Conservation (phyloP, 371 early-diverging fungal genomes). For the Apophysomyces elegans region DNA sequence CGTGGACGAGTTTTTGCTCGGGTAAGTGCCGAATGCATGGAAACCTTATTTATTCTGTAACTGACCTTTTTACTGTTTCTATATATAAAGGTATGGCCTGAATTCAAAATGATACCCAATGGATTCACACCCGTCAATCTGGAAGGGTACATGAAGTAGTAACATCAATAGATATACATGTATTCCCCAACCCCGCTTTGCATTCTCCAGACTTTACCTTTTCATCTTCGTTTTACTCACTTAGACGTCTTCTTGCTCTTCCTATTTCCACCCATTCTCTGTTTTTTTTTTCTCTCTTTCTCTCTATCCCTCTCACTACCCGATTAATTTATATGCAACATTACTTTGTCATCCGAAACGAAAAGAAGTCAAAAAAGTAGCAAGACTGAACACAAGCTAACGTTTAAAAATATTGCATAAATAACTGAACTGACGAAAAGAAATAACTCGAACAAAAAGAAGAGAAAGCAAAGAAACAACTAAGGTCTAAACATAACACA, state of each 20-base stretch:
- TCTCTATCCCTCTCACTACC: background rate
- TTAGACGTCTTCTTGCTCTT: background rate
- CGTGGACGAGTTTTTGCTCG: constrained; percentile 75
- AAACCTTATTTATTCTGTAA: no score
- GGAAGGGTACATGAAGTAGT: constrained; percentile 17
- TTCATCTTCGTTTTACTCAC: background rate
- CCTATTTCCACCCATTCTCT: no score
- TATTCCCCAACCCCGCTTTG: background rate
- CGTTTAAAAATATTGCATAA: constrained; percentile 1
- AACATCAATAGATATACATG: background rate
- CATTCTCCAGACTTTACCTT: background rate
- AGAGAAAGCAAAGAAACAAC: background rate
- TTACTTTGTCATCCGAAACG: background rate
- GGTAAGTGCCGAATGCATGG: constrained; percentile 37
- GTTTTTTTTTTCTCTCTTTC: background rate
- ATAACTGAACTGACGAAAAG: background rate
- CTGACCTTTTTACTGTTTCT: constrained; percentile 41
- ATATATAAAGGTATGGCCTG: constrained; percentile 42
- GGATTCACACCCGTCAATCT: constrained; percentile 25
- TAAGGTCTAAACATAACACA: background rate
- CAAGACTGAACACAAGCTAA: background rate
- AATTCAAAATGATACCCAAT: constrained; percentile 27
- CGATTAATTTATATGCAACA: background rate
- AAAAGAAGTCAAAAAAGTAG: no score
- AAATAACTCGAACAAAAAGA: background rate